Conservation (phyloP, 2,329 filamentous ascomycete genomes). For the Colletotrichum lentis region DNA sequence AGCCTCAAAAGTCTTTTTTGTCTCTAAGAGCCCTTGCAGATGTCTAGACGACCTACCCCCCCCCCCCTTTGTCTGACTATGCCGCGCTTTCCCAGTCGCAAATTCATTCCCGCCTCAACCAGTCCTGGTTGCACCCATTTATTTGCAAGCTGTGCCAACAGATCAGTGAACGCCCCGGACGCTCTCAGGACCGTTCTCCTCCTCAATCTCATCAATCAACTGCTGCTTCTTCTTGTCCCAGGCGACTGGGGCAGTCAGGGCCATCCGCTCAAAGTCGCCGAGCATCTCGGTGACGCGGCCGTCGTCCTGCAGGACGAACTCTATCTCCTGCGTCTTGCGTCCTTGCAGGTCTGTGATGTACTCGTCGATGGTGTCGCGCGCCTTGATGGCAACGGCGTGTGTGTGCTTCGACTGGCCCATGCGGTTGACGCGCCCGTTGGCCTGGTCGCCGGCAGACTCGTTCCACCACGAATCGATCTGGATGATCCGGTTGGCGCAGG, state of each 20-base stretch:
- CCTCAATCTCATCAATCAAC: background rate
- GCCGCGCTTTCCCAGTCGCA: too few species aligned
- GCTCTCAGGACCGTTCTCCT: background rate
- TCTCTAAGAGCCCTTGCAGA: too few species aligned
- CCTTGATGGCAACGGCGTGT: conserved; percentile 64
- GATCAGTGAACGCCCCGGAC: background rate
- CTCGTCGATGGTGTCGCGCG: conserved; percentile 66
- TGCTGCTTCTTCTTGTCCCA: background rate
- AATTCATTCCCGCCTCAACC: too few species aligned
- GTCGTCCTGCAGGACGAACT: conserved; percentile 46
- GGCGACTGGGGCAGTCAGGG: background rate
- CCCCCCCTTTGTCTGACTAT: too few species aligned
- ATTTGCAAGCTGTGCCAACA: background rate
- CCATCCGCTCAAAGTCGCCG: conserved; percentile 7
- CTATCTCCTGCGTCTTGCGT: conserved; percentile 59
- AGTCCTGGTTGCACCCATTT: too few species aligned
- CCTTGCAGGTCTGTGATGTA: conserved; percentile 64
- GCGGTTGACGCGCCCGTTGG: conserved; percentile 66
- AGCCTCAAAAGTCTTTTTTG: too few species aligned
- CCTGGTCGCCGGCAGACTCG: conserved; percentile 67
- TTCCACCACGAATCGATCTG: conserved; percentile 71
- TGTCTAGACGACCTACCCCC: too few species aligned
- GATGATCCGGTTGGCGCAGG: conserved; percentile 61
- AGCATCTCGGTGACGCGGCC: conserved; percentile 28
- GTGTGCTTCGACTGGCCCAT: conserved; percentile 71